Evolutionary conservation across 805 yeast genomes (phyloP).

Genomic region (Jamesozyma piceae): DNA sequence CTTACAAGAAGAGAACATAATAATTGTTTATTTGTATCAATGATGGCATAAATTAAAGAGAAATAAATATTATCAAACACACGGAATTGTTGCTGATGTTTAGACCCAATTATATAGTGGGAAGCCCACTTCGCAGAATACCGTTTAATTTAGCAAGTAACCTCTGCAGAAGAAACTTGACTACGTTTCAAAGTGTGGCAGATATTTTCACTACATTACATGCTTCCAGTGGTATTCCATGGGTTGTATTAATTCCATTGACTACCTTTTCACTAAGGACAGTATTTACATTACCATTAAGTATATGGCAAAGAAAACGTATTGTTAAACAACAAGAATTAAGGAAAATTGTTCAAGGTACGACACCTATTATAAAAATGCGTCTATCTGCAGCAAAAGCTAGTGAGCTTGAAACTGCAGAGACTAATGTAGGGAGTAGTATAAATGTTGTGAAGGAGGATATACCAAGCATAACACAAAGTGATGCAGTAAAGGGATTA

Average conservation of each 20-base stretch:
- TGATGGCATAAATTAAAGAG: too few species aligned
- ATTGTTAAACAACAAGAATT: conserved; percentile 61
- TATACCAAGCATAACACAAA: conserved; percentile 11
- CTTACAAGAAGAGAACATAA: neutral
- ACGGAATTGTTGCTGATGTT: neutral
- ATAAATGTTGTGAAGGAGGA: conserved; percentile 15
- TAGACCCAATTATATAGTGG: neutral
- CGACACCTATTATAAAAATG: conserved; percentile 61
- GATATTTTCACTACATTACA: conserved; percentile 34
- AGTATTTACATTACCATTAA: conserved; percentile 65
- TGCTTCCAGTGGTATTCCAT: conserved; percentile 54
- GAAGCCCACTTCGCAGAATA: neutral
- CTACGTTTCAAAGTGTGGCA: conserved; percentile 16
- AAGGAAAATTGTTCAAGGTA: conserved; percentile 63
- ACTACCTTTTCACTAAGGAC: conserved; percentile 60
- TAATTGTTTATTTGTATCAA: too few species aligned
- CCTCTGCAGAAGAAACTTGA: conserved; percentile 4
- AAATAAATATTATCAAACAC: neutral
- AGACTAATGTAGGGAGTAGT: conserved; percentile 6
- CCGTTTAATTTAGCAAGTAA: neutral
- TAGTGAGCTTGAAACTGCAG: conserved; percentile 1
- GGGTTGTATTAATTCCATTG: conserved; percentile 75
- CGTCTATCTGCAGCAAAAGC: conserved; percentile 35
- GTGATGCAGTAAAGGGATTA: conserved; percentile 28
- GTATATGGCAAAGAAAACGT: conserved; percentile 60